A percentile compares a stretch with the other conserved stretches of the same genome.
phyloP scores from a whole-genome alignment of 441 rosid species.

The Adansonia grandidieri region DNA sequence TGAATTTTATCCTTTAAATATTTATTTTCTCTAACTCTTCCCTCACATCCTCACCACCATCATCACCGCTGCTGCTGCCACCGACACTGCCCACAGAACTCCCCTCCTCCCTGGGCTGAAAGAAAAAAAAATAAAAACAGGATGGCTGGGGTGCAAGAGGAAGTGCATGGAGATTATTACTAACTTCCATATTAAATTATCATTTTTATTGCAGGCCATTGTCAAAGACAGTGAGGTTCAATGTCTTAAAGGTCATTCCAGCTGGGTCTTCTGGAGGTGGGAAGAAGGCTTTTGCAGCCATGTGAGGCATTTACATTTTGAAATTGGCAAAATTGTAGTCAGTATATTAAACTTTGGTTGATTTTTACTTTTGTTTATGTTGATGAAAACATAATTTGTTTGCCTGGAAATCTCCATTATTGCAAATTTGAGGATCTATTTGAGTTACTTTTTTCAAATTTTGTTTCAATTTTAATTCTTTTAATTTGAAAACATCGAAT shows the following conservation, averaged over 20 bases:
- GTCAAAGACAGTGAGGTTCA: conserved; percentile 80
- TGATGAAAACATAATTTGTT: not conserved
- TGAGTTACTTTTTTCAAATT: conserved; percentile 4
- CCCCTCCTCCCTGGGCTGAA: not conserved
- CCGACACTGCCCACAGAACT: too few relatives aligned
- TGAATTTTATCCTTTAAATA: not conserved
- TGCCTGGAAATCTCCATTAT: not conserved
- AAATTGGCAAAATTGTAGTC: conserved; percentile 1
- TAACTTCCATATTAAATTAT: not conserved
- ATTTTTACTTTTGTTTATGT: conserved; percentile 16
- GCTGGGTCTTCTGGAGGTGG: conserved; percentile 78
- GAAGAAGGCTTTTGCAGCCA: conserved; percentile 58
- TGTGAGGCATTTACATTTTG: conserved; percentile 34
- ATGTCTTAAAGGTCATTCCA: conserved; percentile 74
- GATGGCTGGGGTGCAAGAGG: not conserved
- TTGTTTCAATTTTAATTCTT: too few relatives aligned
- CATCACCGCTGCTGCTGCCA: too few relatives aligned
- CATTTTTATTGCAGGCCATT: conserved; percentile 50
- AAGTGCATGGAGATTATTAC: conserved; percentile 21
- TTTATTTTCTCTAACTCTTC: not conserved
- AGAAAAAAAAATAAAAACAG: too few relatives aligned
- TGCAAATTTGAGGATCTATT: conserved; percentile 19
- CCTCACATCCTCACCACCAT: not conserved
- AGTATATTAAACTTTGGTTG: not conserved
- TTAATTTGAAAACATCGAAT: conserved; percentile 14